Base-by-base conservation (phyloP, 169 alveolate genomes). In the Theileria orientalis region DNA sequence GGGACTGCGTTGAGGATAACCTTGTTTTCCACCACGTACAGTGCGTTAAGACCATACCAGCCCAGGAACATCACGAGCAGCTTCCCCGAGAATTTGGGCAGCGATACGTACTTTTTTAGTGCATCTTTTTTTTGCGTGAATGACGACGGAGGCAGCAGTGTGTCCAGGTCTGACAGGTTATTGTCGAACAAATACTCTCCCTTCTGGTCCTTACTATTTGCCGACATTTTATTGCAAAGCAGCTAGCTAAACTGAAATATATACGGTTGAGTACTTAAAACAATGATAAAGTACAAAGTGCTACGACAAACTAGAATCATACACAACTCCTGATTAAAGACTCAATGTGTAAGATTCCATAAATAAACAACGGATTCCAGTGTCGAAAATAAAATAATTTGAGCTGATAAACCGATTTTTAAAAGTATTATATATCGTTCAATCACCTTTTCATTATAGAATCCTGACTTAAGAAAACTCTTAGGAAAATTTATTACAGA, bases 21-120 rank as follows among this genome's bases (percentile, higher is more conserved):
- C 60, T 91, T 91, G 68, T 91, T 92, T 27, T 90, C 93, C 7
- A 91, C 77, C 46, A 89, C 91, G 69, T 91, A 91, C 29, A 70
- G 13, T 21, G 82, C 92, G 56, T 90, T 91, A 46, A 91, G 76
- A 21, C 79, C 70, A 59, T 91, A 91, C 95, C 95, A 91, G 14
- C 85, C 69, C 21, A 73, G 13, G 60, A 89, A 79, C 21, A 51
- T 14, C 30, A 16, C 7, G 2, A 27, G 33, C 2, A 70, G 62
- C 19, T 27, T 30, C 30, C 21, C n/a, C 2, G 75, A 67, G 40
- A 67, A 44, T 16, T 41, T 54, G n/a, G 71, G 71, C 14, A 32
- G n/a, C 7, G 25, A 19, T 14, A 67, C 46, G 32, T 49, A 67
- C n/a, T 41, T 41, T 27, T 35, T 8, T 25, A 11, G 35, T 21